A percentile compares a stretch with the other conserved stretches of the same genome.
phyloP scores from a whole-genome alignment of 2,329 filamentous ascomycete genomes.

The Grosmannia clavigera region DNA sequence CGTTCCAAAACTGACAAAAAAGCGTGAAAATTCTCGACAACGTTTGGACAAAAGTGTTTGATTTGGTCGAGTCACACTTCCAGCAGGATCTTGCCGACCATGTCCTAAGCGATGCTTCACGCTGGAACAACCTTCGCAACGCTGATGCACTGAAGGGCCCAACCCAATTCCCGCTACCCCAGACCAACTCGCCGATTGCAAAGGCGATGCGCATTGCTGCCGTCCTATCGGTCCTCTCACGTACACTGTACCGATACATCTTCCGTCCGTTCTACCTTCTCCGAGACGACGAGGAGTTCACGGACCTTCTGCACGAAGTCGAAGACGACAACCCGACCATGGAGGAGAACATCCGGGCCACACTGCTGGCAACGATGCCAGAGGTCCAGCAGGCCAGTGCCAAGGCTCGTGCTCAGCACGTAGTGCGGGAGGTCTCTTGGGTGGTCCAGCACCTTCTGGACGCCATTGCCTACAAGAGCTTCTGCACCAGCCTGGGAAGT shows the following conservation, averaged over 20 bases:
- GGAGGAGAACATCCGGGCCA: conserved; percentile 20
- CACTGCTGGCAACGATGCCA: conserved; percentile 19
- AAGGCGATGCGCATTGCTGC: conserved; percentile 25
- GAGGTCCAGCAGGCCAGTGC: conserved; percentile 17
- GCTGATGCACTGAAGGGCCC: conserved; percentile 21
- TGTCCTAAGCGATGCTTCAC: conserved; percentile 19
- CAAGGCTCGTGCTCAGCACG: conserved; percentile 18
- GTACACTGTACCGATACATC: conserved; percentile 20
- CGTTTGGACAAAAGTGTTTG: conserved; percentile 22
- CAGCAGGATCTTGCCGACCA: conserved; percentile 19
- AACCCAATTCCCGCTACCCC: conserved; percentile 21
- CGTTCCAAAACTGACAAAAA: neutral
- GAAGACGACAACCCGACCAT: conserved; percentile 18
- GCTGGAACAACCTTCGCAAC: conserved; percentile 21
- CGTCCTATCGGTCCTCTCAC: conserved; percentile 20
- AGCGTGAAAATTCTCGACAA: conserved; percentile 21
- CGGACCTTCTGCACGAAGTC: conserved; percentile 18
- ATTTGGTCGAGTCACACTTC: conserved; percentile 20
- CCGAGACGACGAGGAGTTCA: conserved; percentile 19
- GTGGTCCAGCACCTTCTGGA: conserved; percentile 21
- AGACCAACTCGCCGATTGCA: conserved; percentile 21
- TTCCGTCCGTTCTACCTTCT: conserved; percentile 24
- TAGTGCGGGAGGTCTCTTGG: conserved; percentile 22
- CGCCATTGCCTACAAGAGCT: conserved; percentile 20
- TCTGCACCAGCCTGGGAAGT: conserved; percentile 17